These are phyloP conservation scores for Stephania cephalantha DNA, from an alignment of 164 flowering plant genomes.

Conservation along the genomic window DNA sequence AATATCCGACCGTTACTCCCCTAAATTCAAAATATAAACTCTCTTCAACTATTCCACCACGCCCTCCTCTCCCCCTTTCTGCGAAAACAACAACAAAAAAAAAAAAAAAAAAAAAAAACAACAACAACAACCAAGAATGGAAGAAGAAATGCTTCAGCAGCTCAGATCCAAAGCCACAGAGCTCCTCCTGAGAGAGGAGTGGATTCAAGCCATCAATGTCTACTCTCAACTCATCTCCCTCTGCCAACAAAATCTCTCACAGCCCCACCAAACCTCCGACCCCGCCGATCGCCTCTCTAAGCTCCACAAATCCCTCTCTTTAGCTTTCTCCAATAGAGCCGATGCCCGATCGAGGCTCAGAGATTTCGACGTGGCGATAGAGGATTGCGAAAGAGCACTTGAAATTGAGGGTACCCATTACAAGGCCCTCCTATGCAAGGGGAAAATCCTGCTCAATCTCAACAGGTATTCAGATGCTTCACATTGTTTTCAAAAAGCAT, in stretches of 20 bases:
- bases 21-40: slow-evolving; percentile 2
- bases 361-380: slow-evolving; percentile 38
- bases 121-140: slow-evolving; percentile 13
- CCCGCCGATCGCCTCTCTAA: slow-evolving; percentile 29
- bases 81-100: neutral
- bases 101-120: slow-evolving; percentile 4
- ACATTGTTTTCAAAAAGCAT: slow-evolving; percentile 52
- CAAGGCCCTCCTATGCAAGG: slow-evolving; percentile 80
- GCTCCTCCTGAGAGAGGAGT: slow-evolving; percentile 78
- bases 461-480: slow-evolving; percentile 49
- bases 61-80: neutral
- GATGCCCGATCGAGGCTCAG: slow-evolving; percentile 46
- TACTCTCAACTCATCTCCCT: slow-evolving; percentile 60
- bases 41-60: neutral
- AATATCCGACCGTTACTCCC: slow-evolving; percentile 3
- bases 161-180: slow-evolving; percentile 87
- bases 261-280: slow-evolving; percentile 15
- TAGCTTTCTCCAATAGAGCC: slow-evolving; percentile 71
- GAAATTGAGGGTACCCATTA: slow-evolving; percentile 56
- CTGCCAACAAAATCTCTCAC: slow-evolving; percentile 38
- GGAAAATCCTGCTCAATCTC: slow-evolving; percentile 56
- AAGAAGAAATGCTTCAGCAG: slow-evolving; percentile 48
- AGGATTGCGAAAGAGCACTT: slow-evolving; percentile 67
- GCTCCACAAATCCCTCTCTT: slow-evolving; percentile 58
- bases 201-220: slow-evolving; percentile 43